Conservation (phyloP, 495 filamentous ascomycete genomes). For the Pseudoneurospora amorphoporcata region DNA sequence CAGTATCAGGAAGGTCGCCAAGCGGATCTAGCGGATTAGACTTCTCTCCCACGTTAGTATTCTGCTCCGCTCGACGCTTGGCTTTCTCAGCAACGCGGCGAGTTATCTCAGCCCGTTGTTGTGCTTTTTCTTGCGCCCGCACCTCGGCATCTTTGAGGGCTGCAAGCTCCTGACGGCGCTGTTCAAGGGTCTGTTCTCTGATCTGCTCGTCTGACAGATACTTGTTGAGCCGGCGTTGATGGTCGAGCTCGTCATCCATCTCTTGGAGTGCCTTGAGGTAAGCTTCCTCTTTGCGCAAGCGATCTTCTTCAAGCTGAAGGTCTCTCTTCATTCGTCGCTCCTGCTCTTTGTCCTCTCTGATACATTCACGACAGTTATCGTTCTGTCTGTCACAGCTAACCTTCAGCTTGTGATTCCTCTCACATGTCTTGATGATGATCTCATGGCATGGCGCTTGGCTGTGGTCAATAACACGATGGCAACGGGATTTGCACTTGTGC, state of each 20-base stretch:
- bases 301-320: conserved; percentile 42
- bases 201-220: conserved; percentile 37
- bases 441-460: conserved; percentile 49
- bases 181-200: conserved; percentile 35
- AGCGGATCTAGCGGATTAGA: background rate
- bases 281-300: conserved; percentile 36
- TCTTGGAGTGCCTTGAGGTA: conserved; percentile 43
- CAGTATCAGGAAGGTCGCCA: conserved; percentile 1
- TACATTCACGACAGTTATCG: conserved; percentile 38
- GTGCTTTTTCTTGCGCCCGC: conserved; percentile 6
- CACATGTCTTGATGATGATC: conserved; percentile 38
- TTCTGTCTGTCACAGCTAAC: conserved; percentile 22
- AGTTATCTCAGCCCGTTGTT: background rate
- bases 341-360: conserved; percentile 37
- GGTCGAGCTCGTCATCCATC: conserved; percentile 48
- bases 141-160: conserved; percentile 8
- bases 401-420: conserved; percentile 38
- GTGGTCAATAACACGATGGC: conserved; percentile 58
- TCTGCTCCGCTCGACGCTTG: background rate
- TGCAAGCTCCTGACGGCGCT: conserved; percentile 21
- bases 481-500: conserved; percentile 51
- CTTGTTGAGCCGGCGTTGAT: conserved; percentile 36
- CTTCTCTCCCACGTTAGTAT: background rate
- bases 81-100: background rate
- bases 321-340: conserved; percentile 39